Base-by-base conservation (phyloP, 2,329 filamentous ascomycete species). In the Gyromitra esculenta region DNA sequence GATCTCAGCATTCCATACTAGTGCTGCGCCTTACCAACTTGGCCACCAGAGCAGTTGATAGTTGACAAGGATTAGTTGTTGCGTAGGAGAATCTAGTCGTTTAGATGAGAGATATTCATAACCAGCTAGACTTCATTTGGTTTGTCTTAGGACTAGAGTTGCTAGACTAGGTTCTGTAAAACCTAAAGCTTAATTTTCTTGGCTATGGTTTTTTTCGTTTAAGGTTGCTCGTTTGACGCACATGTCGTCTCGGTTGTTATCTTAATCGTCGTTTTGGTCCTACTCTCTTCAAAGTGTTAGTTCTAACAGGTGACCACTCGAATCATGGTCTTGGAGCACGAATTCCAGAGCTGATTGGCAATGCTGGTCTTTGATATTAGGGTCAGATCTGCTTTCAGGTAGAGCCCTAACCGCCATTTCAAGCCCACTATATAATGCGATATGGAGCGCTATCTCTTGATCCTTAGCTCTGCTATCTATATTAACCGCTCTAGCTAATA, bases 11-110 rank as follows among this genome's bases (percentile, higher is more conserved):
- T 31, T 31, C 0, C 25, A 31, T 31, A 31, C 25, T 31, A 31
- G 25, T 31, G 25, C 25, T 31, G 25, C 25, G 25, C 25, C 25
- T 31, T 31, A 31, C 25, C 25, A 31, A 31, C 25, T 31, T 31
- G 25, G 25, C 25, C 25, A 66, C 45, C 63, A 66, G 35, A 66
- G 63, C 35, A 66, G 63, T 25, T 66, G 7, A 18, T n/a, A 45
- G 13, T 4, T 13, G 2, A 31, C 3, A 11, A 9, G 21, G 18
- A 21, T 25, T 31, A 9, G 1, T 13, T 25, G 9, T 31, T 54
- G 25, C 18, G 13, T 13, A 3, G 21, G 1, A 13, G 9, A 31
- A 15, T 54, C 11, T 31, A 4, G 18, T 6, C 15, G 18, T 21
- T 11, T 4, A 31, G 25, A 9, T 5, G 15, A n/a, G 45, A 11